A percentile compares a stretch with the other conserved stretches of the same genome.
Conservation (phyloP, 441 rosid species). For the Populus trichocarpa region DNA sequence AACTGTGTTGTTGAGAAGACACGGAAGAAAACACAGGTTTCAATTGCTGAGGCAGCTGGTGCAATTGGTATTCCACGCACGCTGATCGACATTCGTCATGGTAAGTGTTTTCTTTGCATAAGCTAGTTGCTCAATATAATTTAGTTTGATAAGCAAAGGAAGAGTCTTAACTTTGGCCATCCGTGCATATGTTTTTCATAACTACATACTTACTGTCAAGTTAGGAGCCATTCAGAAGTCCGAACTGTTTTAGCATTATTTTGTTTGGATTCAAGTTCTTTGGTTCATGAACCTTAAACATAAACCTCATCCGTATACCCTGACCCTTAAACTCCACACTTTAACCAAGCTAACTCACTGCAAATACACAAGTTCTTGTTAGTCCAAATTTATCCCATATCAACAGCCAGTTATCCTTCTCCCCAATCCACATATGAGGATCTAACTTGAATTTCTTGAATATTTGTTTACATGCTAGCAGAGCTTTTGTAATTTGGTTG, state of each 20-base stretch:
- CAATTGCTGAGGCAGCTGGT: constrained; percentile 87
- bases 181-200: no score
- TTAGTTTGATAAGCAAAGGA: not conserved
- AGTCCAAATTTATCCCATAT: not conserved
- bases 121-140: not conserved
- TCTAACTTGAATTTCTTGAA: not conserved
- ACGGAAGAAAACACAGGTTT: constrained; percentile 54
- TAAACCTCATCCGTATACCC: not conserved
- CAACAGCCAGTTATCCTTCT: not conserved
- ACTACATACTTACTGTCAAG: not conserved
- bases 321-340: not conserved
- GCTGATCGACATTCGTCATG: constrained; percentile 90
- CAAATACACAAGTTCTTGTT: not conserved
- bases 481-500: not conserved
- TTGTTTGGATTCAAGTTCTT: not conserved
- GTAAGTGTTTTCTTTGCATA: constrained; percentile 32
- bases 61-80: constrained; percentile 82
- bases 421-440: not conserved
- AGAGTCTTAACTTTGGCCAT: not conserved
- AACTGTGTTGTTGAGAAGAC: constrained; percentile 86
- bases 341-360: not conserved
- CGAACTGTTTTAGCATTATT: not conserved
- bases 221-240: not conserved
- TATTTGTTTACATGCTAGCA: not conserved
- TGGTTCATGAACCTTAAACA: not conserved